Percentiles rank a stretch among this genome's conserved stretches.
Conservation (phyloP, 495 filamentous ascomycete species). For the Penicillium salamii region DNA sequence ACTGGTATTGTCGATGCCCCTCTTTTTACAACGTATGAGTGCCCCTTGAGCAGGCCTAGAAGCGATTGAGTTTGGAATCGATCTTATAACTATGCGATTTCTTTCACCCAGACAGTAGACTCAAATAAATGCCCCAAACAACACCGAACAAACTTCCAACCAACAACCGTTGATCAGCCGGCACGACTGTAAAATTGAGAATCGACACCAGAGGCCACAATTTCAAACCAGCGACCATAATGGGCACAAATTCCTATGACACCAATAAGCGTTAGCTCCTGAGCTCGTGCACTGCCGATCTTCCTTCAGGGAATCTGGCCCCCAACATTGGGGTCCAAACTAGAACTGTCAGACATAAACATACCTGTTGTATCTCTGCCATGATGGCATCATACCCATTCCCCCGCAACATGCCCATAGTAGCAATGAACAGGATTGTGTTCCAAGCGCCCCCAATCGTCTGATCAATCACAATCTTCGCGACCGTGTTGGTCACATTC, state of each 20-base stretch:
- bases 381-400: constrained; percentile 20
- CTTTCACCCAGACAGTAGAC: constrained; percentile 48
- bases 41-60: too few relatives aligned
- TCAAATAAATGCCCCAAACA: constrained; percentile 79
- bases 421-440: constrained; percentile 64
- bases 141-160: constrained; percentile 71
- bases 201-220: constrained; percentile 80
- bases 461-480: constrained; percentile 78
- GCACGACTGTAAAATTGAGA: constrained; percentile 71
- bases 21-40: too few relatives aligned
- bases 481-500: constrained; percentile 64
- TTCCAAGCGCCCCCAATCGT: constrained; percentile 71
- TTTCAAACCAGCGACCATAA: constrained; percentile 69
- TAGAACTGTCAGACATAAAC: background rate
- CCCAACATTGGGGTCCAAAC: too few relatives aligned
- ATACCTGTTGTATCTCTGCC: background rate
- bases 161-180: constrained; percentile 64
- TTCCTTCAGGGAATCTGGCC: too few relatives aligned
- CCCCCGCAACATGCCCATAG: constrained; percentile 47
- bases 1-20: too few relatives aligned
- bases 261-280: constrained; percentile 1
- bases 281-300: background rate
- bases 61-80: too few relatives aligned
- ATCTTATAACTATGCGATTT: too few relatives aligned
- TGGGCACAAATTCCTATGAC: constrained; percentile 58